Evolutionary conservation across 805 yeast genomes (phyloP).

Genomic region (Teunomyces kruisii): DNA sequence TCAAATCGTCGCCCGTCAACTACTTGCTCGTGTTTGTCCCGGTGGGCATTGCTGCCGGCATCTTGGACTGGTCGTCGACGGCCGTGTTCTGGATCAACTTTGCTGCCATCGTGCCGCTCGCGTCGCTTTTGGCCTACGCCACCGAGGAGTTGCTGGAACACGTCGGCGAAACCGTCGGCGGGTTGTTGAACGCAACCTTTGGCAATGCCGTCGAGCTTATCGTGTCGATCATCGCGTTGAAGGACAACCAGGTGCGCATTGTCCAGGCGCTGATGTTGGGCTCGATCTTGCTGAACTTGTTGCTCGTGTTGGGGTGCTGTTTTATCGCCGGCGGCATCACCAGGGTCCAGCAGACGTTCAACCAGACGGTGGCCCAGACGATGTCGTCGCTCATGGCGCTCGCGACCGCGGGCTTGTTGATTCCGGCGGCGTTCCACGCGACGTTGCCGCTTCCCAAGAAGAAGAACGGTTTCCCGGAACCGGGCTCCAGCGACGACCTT

Average conservation of each 20-base stretch:
- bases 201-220: conserved; percentile 98
- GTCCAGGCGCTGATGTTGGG: conserved; percentile 98
- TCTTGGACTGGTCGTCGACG: conserved; percentile 52
- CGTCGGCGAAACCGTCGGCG: conserved; percentile 91
- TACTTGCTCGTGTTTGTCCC: conserved; percentile 83
- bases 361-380: conserved; percentile 96
- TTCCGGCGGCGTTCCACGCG: conserved; percentile 96
- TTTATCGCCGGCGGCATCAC: conserved; percentile 90
- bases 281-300: conserved; percentile 81
- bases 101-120: conserved; percentile 88
- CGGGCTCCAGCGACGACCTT: conserved; percentile 39
- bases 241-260: conserved; percentile 82
- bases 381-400: conserved; percentile 93
- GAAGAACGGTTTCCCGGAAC: conserved; percentile 39
- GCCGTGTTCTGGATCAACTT: conserved; percentile 72
- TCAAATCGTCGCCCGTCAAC: conserved; percentile 70
- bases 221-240: conserved; percentile 87
- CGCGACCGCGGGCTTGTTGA: conserved; percentile 81
- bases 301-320: conserved; percentile 93
- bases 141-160: conserved; percentile 89
- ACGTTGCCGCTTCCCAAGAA: conserved; percentile 54
- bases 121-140: conserved; percentile 85
- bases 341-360: conserved; percentile 81
- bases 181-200: conserved; percentile 91
- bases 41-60: conserved; percentile 76